Evolutionary conservation across 306 rosid species (phyloP).

Genomic region (Psophocarpus tetragonolobus): DNA sequence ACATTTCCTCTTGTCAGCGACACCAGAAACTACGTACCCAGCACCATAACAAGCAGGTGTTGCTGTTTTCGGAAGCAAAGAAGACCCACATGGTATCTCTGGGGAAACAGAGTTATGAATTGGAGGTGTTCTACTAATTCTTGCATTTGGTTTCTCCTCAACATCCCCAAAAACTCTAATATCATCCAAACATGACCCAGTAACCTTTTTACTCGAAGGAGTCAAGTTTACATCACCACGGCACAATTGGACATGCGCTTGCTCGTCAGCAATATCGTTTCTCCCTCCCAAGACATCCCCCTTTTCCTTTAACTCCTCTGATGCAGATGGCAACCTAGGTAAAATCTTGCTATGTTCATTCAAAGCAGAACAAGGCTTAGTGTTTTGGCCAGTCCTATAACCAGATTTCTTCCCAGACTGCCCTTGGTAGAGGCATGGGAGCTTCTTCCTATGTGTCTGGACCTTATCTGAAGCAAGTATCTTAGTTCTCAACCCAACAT

Average conservation of each 20-base stretch:
- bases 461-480: conserved; percentile 31
- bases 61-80: conserved; percentile 42
- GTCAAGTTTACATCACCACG: conserved; percentile 39
- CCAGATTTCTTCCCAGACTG: conserved; percentile 56
- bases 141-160: conserved; percentile 40
- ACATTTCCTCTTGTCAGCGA: conserved; percentile 83
- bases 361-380: conserved; percentile 39
- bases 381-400: conserved; percentile 41
- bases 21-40: conserved; percentile 79
- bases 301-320: conserved; percentile 40
- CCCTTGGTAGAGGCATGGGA: conserved; percentile 65
- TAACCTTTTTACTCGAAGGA: conserved; percentile 50
- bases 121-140: conserved; percentile 66
- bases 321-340: conserved; percentile 36
- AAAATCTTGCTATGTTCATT: conserved; percentile 27
- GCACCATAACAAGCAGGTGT: conserved; percentile 81
- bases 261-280: conserved; percentile 35
- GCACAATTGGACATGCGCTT: conserved; percentile 33
- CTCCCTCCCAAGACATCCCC: conserved; percentile 32
- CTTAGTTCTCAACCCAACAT: conserved; percentile 30
- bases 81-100: conserved; percentile 68
- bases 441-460: conserved; percentile 36
- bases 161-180: conserved; percentile 27
- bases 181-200: conserved; percentile 35
- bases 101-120: conserved; percentile 76